Evolutionary conservation across 2,329 filamentous ascomycete genomes (phyloP), one percentile per base, ranked within the genome.

Genomic region (Sporothrix humicola): DNA sequence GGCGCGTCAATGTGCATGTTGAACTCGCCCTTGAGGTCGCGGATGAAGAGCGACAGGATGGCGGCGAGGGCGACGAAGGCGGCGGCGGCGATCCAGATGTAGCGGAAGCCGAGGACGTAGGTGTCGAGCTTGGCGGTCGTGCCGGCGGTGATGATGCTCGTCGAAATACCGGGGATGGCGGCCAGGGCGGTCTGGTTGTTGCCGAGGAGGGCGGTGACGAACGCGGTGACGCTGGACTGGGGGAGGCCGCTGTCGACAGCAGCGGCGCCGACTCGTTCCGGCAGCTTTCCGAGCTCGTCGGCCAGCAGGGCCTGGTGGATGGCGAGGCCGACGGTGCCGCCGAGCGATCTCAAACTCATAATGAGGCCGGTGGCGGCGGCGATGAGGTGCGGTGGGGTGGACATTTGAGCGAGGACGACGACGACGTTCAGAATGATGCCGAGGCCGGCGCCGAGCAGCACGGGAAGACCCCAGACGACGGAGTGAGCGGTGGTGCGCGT

Each of bases 1-100:
- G 54, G 54, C 9, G 54, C 54, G 54, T 56, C 54, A 26, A 56
- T 56, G 54, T 56, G 54, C 54, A 56, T 56, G 54, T 56, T 56
- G 54, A 56, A 56, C 20, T 56, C 54, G 6, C 20, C 13, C 54
- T 56, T 56, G 9, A 56, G 20, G 54, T 56, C 54, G 54, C 54
- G 54, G 13, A 56, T 56, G 9, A 56, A 56, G 20, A 56, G 6
- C 1, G 20, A 26, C 2, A 56, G 20, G 5, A 56, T 26, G 54
- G 54, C 54, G 26, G 54, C 54, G 5, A 56, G 54, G 10, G 20
- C n/a, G 26, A 56, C 54, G 10, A 56, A 56, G 20, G 54, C 54
- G 54, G 20, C 54, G n/a, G 54, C 23, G 37, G 8, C 66, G 44
- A 23, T 50, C 63, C 66, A 66, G 44, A 23, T 46, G 42, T 46